Evolutionary conservation across 225 moss, liverwort and hornwort species (phyloP), one percentile per base, ranked within the genome.

Genomic region (Pseudisothecium myosuroides): DNA sequence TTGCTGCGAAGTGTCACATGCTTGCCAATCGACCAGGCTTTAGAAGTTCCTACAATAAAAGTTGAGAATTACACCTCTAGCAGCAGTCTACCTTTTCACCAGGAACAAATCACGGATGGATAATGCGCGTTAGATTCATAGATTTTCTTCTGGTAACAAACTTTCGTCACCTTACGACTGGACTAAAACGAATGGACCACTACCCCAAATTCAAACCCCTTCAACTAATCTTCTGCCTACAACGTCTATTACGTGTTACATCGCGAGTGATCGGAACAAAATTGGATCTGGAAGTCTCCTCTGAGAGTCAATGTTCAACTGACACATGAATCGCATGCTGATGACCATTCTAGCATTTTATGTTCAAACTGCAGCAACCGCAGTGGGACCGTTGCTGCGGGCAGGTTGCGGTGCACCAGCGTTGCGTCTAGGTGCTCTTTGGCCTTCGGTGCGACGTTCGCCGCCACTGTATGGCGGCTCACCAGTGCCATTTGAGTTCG

Each of bases 391-490:
- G 19, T 91, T 93, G 65, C 90, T 90, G 65, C 92, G 94, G 54
- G 90, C 80, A 83, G 91, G n/a, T 78, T 84, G 92, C 4, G 90
- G 74, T 34, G 90, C 61, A 82, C 87, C 90, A 16, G 89, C 17
- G 75, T 87, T 94, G 76, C 94, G 93, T 83, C 92, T 92, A 6
- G 94, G 93, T 31, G 73, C 88, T 92, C 93, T 88, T 89, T 93
- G 94, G 17, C 92, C 92, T 22, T 94, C 93, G 36, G 83, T 22
- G 77, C 93, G 93, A 84, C 94, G 93, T 41, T 93, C 94, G 37
- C 90, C 85, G 34, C 93, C 93, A 78, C 86, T 83, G 85, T 88
- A 86, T 2, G 89, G 88, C 88, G 90, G 87, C 49, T 85, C 92
- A 76, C 91, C 89, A 20, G 89, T 82, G 28, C 87, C 88, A 56